Evolutionary conservation across 495 filamentous ascomycete species (phyloP).

Genomic region (Aspergillus nanangensis): DNA sequence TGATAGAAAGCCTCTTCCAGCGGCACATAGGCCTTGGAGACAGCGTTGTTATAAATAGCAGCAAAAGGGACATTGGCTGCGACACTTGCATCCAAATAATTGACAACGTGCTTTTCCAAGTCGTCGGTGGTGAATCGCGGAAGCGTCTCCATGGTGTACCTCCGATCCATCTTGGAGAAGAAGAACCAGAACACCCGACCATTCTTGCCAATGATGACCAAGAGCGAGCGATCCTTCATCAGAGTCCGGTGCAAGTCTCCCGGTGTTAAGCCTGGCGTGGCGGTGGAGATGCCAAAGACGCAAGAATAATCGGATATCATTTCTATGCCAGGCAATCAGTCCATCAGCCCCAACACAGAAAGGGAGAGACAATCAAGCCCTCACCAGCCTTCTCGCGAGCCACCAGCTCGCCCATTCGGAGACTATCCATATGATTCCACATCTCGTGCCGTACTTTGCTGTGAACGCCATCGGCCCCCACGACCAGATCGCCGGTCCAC

Average conservation of each 20-base stretch:
- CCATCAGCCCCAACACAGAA: slow-evolving; percentile 4
- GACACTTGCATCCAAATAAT: neutral
- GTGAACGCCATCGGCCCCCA: slow-evolving; percentile 46
- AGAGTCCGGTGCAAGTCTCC: slow-evolving; percentile 6
- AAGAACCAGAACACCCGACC: slow-evolving; percentile 25
- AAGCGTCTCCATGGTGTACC: slow-evolving; percentile 25
- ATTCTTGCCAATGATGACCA: slow-evolving; percentile 12
- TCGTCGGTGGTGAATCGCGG: slow-evolving; percentile 21
- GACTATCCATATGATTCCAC: slow-evolving; percentile 16
- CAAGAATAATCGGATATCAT: slow-evolving; percentile 15
- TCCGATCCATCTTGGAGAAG: slow-evolving; percentile 35
- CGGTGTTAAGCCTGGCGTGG: slow-evolving; percentile 1
- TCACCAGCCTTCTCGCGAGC: slow-evolving; percentile 5
- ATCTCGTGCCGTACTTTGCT: slow-evolving; percentile 36
- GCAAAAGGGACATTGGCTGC: neutral
- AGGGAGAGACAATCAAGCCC: neutral
- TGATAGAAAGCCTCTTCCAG: slow-evolving; percentile 16
- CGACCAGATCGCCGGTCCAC: slow-evolving; percentile 24
- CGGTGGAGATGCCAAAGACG: slow-evolving; percentile 17
- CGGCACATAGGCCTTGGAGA: neutral
- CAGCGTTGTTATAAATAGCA: neutral
- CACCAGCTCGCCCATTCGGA: neutral
- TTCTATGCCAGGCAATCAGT: no score
- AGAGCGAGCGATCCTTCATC: slow-evolving; percentile 1
- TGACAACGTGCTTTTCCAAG: neutral